Evolutionary conservation across 2,329 filamentous ascomycete genomes (phyloP).

Genomic region (Colletotrichum sidae): DNA sequence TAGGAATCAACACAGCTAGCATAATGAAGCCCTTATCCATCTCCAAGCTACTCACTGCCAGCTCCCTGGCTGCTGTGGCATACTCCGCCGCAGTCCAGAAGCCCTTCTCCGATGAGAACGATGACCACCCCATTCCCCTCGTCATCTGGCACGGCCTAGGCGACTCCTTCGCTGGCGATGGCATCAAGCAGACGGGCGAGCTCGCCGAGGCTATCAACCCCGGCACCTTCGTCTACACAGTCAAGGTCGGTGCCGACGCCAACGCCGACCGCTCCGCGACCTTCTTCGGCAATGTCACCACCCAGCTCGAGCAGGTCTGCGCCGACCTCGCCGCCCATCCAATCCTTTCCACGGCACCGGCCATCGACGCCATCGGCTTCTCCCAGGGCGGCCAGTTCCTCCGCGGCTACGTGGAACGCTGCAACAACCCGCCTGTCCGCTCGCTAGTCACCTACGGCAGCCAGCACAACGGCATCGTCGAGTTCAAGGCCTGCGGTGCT

Average conservation of each 20-base stretch:
- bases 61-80: conserved; percentile 39
- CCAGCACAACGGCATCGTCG: conserved; percentile 91
- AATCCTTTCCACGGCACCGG: conserved; percentile 83
- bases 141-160: conserved; percentile 92
- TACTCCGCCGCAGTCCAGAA: conserved; percentile 35
- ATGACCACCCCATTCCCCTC: conserved; percentile 82
- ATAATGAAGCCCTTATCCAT: conserved; percentile 48
- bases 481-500: conserved; percentile 79
- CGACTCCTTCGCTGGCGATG: conserved; percentile 81
- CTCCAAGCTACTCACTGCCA: conserved; percentile 47
- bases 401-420: conserved; percentile 89
- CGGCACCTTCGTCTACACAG: conserved; percentile 85
- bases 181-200: conserved; percentile 76
- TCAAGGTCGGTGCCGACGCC: conserved; percentile 76
- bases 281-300: conserved; percentile 90
- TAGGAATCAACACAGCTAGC: conserved; percentile 20
- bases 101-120: conserved; percentile 47
- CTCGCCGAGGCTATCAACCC: conserved; percentile 80
- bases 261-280: conserved; percentile 81
- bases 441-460: conserved; percentile 89
- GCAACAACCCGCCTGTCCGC: conserved; percentile 79
- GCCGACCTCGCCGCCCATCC: conserved; percentile 78
- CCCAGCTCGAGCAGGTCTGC: conserved; percentile 83
- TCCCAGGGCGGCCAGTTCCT: conserved; percentile 97
- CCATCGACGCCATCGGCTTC: conserved; percentile 92